A percentile compares a stretch with the other conserved stretches of the same genome.
phyloP scores from a whole-genome alignment of 192 early-diverging fungal genomes.

The Coemansia sp. region DNA sequence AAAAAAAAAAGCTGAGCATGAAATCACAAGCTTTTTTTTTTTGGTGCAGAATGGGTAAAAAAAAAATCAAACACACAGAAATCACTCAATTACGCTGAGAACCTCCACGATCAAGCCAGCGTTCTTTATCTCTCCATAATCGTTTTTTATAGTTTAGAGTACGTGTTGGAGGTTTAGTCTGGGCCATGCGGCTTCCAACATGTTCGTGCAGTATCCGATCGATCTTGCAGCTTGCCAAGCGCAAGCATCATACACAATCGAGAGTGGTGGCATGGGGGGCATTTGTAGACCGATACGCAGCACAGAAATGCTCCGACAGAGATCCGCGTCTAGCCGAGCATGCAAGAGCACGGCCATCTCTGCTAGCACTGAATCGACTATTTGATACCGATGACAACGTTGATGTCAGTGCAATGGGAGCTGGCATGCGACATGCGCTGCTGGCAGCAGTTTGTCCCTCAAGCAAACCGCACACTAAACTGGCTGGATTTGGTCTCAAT shows the following conservation, averaged over 20 bases:
- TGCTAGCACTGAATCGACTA: slow-evolving; percentile 12
- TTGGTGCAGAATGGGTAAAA: neutral
- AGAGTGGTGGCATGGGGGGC: slow-evolving; percentile 41
- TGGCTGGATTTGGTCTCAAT: slow-evolving; percentile 56
- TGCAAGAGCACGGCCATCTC: slow-evolving; percentile 15
- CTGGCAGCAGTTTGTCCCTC: slow-evolving; percentile 14
- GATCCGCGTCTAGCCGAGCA: slow-evolving; percentile 5
- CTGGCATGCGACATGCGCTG: slow-evolving; percentile 40
- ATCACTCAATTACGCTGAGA: no score
- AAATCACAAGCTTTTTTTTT: no score
- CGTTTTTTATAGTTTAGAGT: no score
- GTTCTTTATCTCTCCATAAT: no score
- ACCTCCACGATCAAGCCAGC: no score
- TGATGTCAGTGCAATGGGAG: slow-evolving; percentile 24
- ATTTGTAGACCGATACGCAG: slow-evolving; percentile 30
- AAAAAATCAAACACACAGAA: neutral
- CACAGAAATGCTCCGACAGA: neutral
- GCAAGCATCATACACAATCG: slow-evolving; percentile 5
- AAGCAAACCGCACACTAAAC: slow-evolving; percentile 10
- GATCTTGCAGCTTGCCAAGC: neutral
- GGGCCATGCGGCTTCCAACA: neutral
- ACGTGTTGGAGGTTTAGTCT: no score
- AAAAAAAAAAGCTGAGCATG: no score
- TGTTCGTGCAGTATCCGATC: neutral
- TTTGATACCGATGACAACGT: slow-evolving; percentile 14